phyloP scores from a whole-genome alignment of 2,329 filamentous ascomycete genomes.

The Cercospora canescens region DNA sequence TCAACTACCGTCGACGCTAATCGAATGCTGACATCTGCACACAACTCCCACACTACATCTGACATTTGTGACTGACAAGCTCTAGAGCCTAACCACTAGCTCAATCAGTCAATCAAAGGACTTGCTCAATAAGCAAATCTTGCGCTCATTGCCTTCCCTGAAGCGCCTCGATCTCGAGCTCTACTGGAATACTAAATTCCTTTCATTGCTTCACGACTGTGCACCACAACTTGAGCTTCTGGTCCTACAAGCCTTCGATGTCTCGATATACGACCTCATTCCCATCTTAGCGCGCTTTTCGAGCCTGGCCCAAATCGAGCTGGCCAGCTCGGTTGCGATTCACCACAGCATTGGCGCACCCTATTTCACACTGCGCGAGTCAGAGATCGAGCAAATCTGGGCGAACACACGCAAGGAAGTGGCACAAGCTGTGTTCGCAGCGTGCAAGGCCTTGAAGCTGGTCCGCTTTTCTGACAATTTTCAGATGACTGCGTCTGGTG shows the following conservation, averaged over 20 bases:
- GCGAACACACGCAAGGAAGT: neutral
- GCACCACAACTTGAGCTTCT: neutral
- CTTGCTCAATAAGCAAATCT: neutral
- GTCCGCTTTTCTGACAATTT: neutral
- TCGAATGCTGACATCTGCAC: too few species aligned
- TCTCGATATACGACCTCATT: neutral
- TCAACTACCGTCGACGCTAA: too few species aligned
- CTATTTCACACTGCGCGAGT: too few species aligned
- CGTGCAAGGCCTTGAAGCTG: neutral
- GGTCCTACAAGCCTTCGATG: neutral
- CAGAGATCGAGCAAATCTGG: too few species aligned
- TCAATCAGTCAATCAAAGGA: neutral
- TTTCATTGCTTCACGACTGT: neutral
- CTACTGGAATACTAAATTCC: neutral
- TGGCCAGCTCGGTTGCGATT: neutral
- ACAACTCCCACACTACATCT: too few species aligned
- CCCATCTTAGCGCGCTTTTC: neutral
- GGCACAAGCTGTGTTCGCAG: neutral
- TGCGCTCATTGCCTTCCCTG: neutral
- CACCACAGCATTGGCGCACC: too few species aligned
- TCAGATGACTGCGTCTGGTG: neutral
- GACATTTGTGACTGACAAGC: neutral
- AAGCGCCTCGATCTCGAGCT: neutral
- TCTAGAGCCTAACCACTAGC: neutral
- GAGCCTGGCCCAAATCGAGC: neutral